Evolutionary conservation across 805 yeast species (phyloP), one percentile per base, ranked within the genome.

Genomic region (Debaryomyces hansenii): DNA sequence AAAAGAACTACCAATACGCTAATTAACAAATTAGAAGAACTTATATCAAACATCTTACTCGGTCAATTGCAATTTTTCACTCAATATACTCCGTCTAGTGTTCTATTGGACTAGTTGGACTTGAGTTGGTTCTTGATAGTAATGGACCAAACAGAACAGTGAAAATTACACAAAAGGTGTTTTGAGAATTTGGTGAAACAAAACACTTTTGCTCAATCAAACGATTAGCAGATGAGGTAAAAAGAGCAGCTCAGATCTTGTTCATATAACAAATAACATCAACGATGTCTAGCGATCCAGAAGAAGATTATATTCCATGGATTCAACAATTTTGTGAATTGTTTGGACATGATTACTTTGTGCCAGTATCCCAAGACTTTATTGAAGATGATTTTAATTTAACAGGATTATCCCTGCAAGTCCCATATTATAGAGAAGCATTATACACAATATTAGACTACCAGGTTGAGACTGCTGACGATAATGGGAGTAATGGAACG

Each of bases 301-400:
- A 75, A 53, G 84, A 77, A 48, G 85, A 79, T 49, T 74, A 76
- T 59, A 86, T 83, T 48, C 83, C 90, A 38, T 90, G 96, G 96
- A 85, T 90, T 55, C 80, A 85, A 49, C 84, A 84, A 54, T 89
- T 84, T 65, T 87, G 95, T 61, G 78, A 85, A 40, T 72, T 82
- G 56, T 85, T 84, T 58, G 92, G 92, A 20, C 92, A 88, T 63
- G 95, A 94, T 61, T 92, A 84, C 64, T 90, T 90, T 65, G 96
- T 91, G 37, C 95, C 91, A 56, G 96, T 94, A 5, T 78, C 90
- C 1, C 90, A 87, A 40, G 97, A 90, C 41, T 94, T 90, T 66
- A 89, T 94, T 50, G 97, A 91, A 58, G 99, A 94, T 66, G 98
- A 94, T 55, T 94, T 94, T 76, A 94, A 94, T 63, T 76, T 94